Conservation (phyloP, 805 yeast species). For the Candida orba region DNA sequence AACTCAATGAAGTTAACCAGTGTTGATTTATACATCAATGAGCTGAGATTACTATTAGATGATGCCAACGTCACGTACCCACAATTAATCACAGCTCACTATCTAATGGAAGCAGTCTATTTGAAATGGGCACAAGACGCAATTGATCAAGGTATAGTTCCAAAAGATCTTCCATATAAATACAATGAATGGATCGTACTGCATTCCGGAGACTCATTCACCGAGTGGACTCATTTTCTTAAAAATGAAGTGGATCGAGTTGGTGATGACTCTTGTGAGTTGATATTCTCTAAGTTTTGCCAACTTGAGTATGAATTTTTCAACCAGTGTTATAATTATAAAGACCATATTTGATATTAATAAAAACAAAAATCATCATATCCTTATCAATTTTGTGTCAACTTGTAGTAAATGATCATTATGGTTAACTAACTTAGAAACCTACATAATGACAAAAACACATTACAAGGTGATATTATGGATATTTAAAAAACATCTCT, state of each 20-base stretch:
- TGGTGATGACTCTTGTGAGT: constrained; percentile 24
- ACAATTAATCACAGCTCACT: constrained; percentile 36
- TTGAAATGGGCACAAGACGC: constrained; percentile 44
- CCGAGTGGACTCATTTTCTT: constrained; percentile 41
- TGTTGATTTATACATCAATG: constrained; percentile 33
- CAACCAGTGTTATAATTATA: constrained; percentile 35
- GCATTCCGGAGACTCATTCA: constrained; percentile 43
- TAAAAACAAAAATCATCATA: too few species aligned
- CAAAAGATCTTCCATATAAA: constrained; percentile 34
- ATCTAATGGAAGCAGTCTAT: constrained; percentile 44
- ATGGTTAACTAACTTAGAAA: constrained; percentile 20
- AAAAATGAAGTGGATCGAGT: constrained; percentile 34
- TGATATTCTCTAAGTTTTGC: constrained; percentile 29
- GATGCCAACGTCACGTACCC: constrained; percentile 28
- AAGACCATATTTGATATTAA: background rate
- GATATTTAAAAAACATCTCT: constrained; percentile 21
- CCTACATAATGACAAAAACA: constrained; percentile 10
- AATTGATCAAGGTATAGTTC: constrained; percentile 21
- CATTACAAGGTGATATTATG: constrained; percentile 21
- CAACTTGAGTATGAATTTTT: constrained; percentile 40
- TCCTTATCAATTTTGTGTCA: too few species aligned
- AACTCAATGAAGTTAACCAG: constrained; percentile 22
- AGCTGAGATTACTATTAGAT: constrained; percentile 26
- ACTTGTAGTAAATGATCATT: background rate
- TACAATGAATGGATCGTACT: constrained; percentile 45